A percentile compares a stretch with the other conserved stretches of the same genome.
Conservation (phyloP, 768 basidiomycete species). For the Panus rudis region DNA sequence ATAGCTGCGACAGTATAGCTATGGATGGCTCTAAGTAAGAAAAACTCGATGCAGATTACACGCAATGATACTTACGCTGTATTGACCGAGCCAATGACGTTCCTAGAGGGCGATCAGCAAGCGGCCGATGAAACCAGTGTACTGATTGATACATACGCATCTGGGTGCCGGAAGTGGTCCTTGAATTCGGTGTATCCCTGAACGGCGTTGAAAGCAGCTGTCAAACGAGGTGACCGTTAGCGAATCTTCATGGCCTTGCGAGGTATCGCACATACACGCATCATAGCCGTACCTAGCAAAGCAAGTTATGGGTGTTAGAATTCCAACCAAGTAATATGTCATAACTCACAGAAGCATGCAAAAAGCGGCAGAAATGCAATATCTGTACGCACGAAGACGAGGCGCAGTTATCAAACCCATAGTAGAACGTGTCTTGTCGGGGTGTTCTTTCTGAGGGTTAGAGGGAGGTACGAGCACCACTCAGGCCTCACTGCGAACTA, state of each 20-base stretch:
- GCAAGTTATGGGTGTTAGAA: neutral
- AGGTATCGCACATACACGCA: neutral
- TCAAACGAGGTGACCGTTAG: no score
- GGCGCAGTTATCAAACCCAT: no score
- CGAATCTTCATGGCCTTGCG: neutral
- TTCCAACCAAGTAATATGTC: neutral
- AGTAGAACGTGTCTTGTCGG: no score
- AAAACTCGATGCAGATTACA: no score
- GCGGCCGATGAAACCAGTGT: neutral
- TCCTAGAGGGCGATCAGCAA: neutral
- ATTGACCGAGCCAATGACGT: slow-evolving; percentile 4
- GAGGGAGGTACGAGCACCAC: no score
- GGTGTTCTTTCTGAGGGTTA: no score
- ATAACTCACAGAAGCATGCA: slow-evolving; percentile 5
- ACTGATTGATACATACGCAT: slow-evolving; percentile 1
- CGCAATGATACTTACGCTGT: slow-evolving; percentile 6
- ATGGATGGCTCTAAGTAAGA: no score
- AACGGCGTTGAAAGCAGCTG: slow-evolving; percentile 5
- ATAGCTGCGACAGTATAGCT: slow-evolving; percentile 6
- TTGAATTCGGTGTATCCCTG: slow-evolving; percentile 3
- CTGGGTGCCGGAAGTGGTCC: slow-evolving; percentile 3
- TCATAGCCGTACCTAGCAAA: slow-evolving; percentile 5
- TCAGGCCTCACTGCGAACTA: no score
- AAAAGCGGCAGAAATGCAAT: slow-evolving; percentile 5
- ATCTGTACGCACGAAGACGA: slow-evolving; percentile 1